Percentiles rank a stretch among this genome's conserved stretches.
Conservation (phyloP, 441 rosid species). For the Pelargonium cotyledonis region DNA sequence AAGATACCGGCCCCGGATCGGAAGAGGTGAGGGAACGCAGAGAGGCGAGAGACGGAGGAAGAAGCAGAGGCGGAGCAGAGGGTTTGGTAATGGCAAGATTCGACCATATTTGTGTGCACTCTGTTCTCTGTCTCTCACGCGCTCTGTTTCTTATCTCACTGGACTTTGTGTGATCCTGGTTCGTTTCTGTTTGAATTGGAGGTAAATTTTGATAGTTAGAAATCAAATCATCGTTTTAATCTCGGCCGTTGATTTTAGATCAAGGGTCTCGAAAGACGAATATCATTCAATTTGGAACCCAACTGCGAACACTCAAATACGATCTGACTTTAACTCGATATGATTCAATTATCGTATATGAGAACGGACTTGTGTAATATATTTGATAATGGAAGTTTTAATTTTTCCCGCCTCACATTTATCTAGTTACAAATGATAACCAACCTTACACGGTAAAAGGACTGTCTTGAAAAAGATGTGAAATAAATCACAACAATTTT, state of each 20-base stretch:
- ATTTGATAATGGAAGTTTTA: no score
- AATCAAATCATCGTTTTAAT: not conserved
- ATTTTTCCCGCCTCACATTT: no score
- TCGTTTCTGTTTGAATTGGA: not conserved
- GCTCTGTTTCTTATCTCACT: not conserved
- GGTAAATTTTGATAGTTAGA: not conserved
- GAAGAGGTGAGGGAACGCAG: not conserved
- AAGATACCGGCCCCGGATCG: not conserved
- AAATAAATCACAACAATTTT: no score
- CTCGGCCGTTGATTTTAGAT: not conserved
- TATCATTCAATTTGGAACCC: no score
- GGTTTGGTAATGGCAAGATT: not conserved
- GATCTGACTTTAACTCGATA: no score
- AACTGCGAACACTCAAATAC: no score
- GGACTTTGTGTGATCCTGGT: slow-evolving; percentile 1
- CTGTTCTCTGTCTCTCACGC: not conserved
- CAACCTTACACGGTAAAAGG: no score
- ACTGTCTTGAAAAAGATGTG: no score
- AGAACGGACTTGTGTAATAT: no score
- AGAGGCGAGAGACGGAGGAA: not conserved
- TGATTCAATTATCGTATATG: no score
- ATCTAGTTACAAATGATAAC: no score
- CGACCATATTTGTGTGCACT: not conserved
- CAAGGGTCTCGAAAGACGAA: no score
- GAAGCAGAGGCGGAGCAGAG: not conserved